A percentile compares a stretch with the other conserved stretches of the same genome.
These are phyloP conservation scores for Erodium texanum DNA, from an alignment of 441 rosid species.

Conservation along the genomic window DNA sequence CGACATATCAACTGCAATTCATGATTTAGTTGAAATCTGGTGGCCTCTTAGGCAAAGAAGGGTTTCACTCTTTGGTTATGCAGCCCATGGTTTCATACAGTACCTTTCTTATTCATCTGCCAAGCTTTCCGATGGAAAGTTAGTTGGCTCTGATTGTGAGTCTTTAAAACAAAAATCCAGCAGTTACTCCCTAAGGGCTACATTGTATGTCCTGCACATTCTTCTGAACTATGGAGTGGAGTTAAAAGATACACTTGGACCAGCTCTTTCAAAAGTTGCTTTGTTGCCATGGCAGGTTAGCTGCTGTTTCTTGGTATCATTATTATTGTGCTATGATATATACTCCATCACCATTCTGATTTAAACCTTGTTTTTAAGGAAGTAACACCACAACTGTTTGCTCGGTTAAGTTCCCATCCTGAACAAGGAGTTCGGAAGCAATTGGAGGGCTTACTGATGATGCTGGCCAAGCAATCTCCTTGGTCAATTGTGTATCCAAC, in stretches of 20 bases:
- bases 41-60: conserved; percentile 85
- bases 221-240: conserved; percentile 85
- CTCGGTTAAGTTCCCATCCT: conserved; percentile 93
- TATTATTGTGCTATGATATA: conserved; percentile 13
- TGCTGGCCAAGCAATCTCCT: conserved; percentile 85
- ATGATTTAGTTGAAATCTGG: conserved; percentile 67
- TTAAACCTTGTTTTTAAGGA: conserved; percentile 43
- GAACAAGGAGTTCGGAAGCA: conserved; percentile 82
- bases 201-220: conserved; percentile 71
- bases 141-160: conserved; percentile 47
- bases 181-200: conserved; percentile 72
- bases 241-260: conserved; percentile 72
- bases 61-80: conserved; percentile 80
- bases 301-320: conserved; percentile 21
- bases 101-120: conserved; percentile 67
- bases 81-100: conserved; percentile 76
- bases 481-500: conserved; percentile 91
- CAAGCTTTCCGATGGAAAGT: conserved; percentile 37
- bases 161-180: conserved; percentile 50
- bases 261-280: conserved; percentile 76
- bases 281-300: conserved; percentile 92
- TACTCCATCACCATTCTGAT: conserved; percentile 8
- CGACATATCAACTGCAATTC: conserved; percentile 38
- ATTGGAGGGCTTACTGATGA: conserved; percentile 69
- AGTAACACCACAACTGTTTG: conserved; percentile 86